These are phyloP conservation scores for Mrakia frigida DNA, from an alignment of 768 basidiomycete species.

Conservation along the genomic window DNA sequence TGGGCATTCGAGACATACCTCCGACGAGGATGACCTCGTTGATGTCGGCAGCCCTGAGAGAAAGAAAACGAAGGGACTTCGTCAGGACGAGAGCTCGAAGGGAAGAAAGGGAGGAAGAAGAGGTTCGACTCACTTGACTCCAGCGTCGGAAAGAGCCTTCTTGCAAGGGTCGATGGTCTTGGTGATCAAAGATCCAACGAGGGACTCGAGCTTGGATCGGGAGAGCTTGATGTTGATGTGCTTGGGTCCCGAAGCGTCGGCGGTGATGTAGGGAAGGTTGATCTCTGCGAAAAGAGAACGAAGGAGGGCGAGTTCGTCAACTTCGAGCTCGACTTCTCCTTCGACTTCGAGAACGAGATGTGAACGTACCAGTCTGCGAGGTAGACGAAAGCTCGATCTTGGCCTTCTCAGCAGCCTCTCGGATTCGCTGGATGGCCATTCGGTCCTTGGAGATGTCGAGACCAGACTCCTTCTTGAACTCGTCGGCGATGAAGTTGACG, in stretches of 20 bases:
- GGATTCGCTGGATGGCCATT: constrained; percentile 98
- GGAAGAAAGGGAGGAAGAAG: too few species aligned
- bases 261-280: constrained; percentile 97
- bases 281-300: constrained; percentile 57
- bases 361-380: constrained; percentile 58
- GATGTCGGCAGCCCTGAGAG: constrained; percentile 63
- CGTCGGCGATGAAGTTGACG: constrained; percentile 73
- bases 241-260: constrained; percentile 88
- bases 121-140: constrained; percentile 57
- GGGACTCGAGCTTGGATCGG: constrained; percentile 81
- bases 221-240: constrained; percentile 91
- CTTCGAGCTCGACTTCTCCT: neutral
- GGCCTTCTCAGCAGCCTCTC: constrained; percentile 98
- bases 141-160: constrained; percentile 91
- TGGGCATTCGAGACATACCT: constrained; percentile 98
- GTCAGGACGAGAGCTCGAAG: neutral
- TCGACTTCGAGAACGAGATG: neutral
- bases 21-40: constrained; percentile 97
- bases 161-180: constrained; percentile 93
- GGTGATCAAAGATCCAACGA: constrained; percentile 75
- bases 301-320: neutral
- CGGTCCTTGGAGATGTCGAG: constrained; percentile 75
- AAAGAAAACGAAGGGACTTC: neutral
- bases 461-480: constrained; percentile 92
- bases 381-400: constrained; percentile 97